phyloP scores from a whole-genome alignment of 2,329 filamentous ascomycete genomes.

The Nigrospora osmanthi region DNA sequence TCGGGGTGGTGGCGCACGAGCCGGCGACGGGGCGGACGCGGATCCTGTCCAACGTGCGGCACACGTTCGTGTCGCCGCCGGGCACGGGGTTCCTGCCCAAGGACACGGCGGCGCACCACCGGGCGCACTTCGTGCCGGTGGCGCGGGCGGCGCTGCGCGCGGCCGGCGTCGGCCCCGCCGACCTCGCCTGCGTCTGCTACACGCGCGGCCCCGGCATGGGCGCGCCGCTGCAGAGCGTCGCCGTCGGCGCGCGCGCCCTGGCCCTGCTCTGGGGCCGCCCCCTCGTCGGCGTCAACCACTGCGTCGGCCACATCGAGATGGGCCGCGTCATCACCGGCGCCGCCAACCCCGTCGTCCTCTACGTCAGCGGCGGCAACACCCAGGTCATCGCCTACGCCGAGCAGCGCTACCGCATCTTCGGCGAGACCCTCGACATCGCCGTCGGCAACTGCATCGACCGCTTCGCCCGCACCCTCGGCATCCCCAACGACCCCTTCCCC shows the following conservation, averaged over 20 bases:
- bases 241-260: conserved; percentile 75
- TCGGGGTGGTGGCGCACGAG: conserved; percentile 82
- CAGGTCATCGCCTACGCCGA: conserved; percentile 97
- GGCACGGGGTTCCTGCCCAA: conserved; percentile 94
- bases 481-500: conserved; percentile 92
- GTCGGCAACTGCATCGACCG: conserved; percentile 96
- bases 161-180: conserved; percentile 50
- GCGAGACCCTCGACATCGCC: conserved; percentile 93
- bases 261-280: conserved; percentile 78
- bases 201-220: conserved; percentile 97
- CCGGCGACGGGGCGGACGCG: conserved; percentile 43
- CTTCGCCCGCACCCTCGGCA: conserved; percentile 83
- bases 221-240: conserved; percentile 79
- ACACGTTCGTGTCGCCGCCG: conserved; percentile 87
- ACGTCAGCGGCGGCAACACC: conserved; percentile 93
- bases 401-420: conserved; percentile 93
- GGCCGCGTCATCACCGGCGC: conserved; percentile 87
- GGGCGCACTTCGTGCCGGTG: conserved; percentile 73
- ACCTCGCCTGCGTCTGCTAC: conserved; percentile 91
- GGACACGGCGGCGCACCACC: conserved; percentile 90
- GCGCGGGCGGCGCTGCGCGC: conserved; percentile 70
- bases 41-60: conserved; percentile 87
- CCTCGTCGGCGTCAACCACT: conserved; percentile 96
- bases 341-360: conserved; percentile 85
- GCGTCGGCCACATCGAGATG: conserved; percentile 98